Evolutionary conservation across 768 basidiomycete genomes (phyloP), one percentile per base, ranked within the genome.

Genomic region (Symmetrospora coprosmae): DNA sequence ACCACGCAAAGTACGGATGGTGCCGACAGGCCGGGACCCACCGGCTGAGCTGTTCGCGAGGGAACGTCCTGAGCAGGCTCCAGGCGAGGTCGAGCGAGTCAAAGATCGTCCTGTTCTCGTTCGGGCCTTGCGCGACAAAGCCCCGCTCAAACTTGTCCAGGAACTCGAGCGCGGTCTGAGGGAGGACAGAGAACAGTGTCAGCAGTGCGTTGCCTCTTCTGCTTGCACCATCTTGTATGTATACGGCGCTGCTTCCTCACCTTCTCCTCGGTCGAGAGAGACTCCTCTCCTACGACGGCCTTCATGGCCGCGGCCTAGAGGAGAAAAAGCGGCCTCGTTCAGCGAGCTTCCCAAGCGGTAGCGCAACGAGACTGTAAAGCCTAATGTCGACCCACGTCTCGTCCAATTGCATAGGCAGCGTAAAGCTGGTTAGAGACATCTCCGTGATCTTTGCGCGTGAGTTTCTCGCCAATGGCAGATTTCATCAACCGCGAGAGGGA

Each of bases 401-500:
- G n/a, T n/a, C n/a, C n/a, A n/a, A n/a, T n/a, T n/a, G n/a, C n/a
- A n/a, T n/a, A n/a, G n/a, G n/a, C n/a, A n/a, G 51, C 53, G 47
- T 55, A 49, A 77, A 94, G 76, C 76, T 96, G 92, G 78, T 99
- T 99, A 14, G 94, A 97, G 34, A 99, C 94, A 74, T 99, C 94
- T 69, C 90, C 87, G 73, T 97, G 94, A 75, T 99, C 94, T 75
- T 92, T 92, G 73, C 94, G 80, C 61, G 94, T 97, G 71, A 97
- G 77, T 74, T 87, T 82, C 76, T 96, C 92, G 66, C 94, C 94
- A 74, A 97, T 96, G 66, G 94, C 94, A 68, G 86, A 88, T 83
- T 99, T 99, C 94, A 99, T 99, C 73, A 99, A 76, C 74, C 94
- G 90, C 67, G 94, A 97, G 71, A 99, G 79, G 65, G 94, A 97